phyloP scores from a whole-genome alignment of 352 stramenopile genomes.

The Globisporangium apiculatum region DNA sequence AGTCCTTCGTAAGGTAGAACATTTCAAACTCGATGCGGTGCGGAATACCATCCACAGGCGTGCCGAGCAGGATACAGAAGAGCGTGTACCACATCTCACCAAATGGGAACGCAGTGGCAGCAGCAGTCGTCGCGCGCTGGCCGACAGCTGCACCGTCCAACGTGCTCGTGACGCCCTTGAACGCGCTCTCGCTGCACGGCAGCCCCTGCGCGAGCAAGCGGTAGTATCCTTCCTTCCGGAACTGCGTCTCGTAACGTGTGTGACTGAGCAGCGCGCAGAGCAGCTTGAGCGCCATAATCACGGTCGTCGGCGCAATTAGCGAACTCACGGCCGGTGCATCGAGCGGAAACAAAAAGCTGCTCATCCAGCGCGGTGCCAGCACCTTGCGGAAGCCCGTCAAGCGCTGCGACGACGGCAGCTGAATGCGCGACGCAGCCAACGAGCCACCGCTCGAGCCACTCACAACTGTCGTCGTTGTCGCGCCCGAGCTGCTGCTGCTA shows the following conservation, averaged over 20 bases:
- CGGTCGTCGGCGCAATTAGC: conserved; percentile 32
- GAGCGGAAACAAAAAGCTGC: conserved; percentile 50
- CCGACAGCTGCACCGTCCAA: neutral
- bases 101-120: conserved; percentile 35
- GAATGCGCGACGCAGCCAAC: conserved; percentile 25
- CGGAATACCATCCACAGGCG: conserved; percentile 51
- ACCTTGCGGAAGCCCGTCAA: conserved; percentile 56
- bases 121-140: too few species aligned
- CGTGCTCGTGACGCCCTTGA: neutral
- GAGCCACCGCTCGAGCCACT: conserved; percentile 6
- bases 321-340: conserved; percentile 9
- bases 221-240: conserved; percentile 68
- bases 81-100: conserved; percentile 66
- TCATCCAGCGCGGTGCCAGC: conserved; percentile 53
- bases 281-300: conserved; percentile 45
- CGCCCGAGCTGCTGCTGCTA: neutral
- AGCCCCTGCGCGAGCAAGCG: conserved; percentile 52
- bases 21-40: conserved; percentile 56
- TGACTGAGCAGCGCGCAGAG: conserved; percentile 38
- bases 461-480: neutral
- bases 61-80: conserved; percentile 54
- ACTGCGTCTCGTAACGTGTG: conserved; percentile 41
- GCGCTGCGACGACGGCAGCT: conserved; percentile 31
- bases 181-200: conserved; percentile 27
- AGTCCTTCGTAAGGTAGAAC: conserved; percentile 61